Evolutionary conservation across 2,329 filamentous ascomycete species (phyloP).

Genomic region (Blastomyces silverae): DNA sequence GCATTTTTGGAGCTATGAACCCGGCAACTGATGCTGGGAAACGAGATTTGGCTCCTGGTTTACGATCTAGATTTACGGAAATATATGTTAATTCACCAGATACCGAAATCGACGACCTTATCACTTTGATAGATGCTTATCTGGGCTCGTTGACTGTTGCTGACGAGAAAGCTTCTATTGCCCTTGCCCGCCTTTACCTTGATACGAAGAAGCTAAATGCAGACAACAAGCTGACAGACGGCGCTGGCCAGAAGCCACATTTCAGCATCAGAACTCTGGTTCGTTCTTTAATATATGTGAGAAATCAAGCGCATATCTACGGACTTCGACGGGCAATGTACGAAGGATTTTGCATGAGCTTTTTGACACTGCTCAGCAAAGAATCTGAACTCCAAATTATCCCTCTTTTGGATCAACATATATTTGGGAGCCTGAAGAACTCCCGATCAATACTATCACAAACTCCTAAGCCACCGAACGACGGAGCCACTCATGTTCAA

Average conservation of each 20-base stretch:
- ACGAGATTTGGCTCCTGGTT: conserved; percentile 79
- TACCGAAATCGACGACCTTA: conserved; percentile 73
- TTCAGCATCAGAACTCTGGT: conserved; percentile 95
- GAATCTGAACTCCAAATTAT: conserved; percentile 72
- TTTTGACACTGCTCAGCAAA: conserved; percentile 77
- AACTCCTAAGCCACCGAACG: conserved; percentile 66
- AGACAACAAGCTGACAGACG: conserved; percentile 81
- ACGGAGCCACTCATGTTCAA: conserved; percentile 70
- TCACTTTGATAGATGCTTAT: conserved; percentile 83
- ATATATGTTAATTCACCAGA: conserved; percentile 91
- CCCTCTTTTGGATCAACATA: conserved; percentile 71
- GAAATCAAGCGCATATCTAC: conserved; percentile 75
- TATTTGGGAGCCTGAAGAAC: conserved; percentile 65
- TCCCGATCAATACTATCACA: conserved; percentile 68
- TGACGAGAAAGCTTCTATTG: conserved; percentile 66
- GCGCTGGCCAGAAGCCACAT: conserved; percentile 90
- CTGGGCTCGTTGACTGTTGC: conserved; percentile 64
- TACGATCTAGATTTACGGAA: conserved; percentile 90
- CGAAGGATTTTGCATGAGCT: conserved; percentile 98
- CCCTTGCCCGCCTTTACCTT: conserved; percentile 81
- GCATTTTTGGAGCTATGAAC: conserved; percentile 98
- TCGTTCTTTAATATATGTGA: conserved; percentile 79
- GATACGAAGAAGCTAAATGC: conserved; percentile 76
- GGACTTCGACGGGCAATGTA: conserved; percentile 78
- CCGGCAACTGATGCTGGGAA: conserved; percentile 97